Conservation (phyloP, 73 alveolate genomes). For the Paramecium bursaria region DNA sequence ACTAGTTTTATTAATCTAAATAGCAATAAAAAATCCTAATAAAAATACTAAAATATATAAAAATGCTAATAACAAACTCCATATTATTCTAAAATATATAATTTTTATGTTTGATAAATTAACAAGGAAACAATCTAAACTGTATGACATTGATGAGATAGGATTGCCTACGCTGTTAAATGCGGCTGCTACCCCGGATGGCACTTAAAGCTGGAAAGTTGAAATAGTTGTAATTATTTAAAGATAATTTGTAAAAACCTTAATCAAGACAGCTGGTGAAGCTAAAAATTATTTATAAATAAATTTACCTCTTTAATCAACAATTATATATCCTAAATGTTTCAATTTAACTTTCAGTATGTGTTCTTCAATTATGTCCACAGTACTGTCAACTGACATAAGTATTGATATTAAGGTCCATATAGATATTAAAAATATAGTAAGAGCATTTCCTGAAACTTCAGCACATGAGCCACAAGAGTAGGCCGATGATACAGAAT, state of each 20-base stretch:
- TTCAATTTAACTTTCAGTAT: neutral
- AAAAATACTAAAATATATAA: neutral
- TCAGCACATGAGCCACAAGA: slow-evolving; percentile 36
- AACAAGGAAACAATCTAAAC: slow-evolving; percentile 25
- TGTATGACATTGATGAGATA: slow-evolving; percentile 14
- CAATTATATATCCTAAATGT: neutral
- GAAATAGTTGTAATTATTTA: slow-evolving; percentile 25
- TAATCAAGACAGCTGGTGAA: slow-evolving; percentile 31
- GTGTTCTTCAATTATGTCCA: slow-evolving; percentile 32
- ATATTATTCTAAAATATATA: slow-evolving; percentile 21
- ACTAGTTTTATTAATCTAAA: neutral
- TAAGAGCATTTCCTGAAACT: neutral
- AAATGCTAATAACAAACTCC: neutral
- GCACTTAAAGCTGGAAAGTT: slow-evolving; percentile 23
- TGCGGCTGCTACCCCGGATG: slow-evolving; percentile 1
- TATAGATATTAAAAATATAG: neutral
- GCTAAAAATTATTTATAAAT: neutral
- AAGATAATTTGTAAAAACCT: slow-evolving; percentile 36
- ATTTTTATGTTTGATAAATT: neutral
- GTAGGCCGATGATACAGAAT: slow-evolving; percentile 18
- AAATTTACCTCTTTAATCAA: no score
- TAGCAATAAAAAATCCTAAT: neutral
- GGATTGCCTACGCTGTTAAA: slow-evolving; percentile 46
- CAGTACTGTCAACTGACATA: slow-evolving; percentile 20
- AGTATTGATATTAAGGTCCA: slow-evolving; percentile 30